Percentiles rank a stretch among this genome's conserved stretches.
Evolutionary conservation across 176 grass and related monocot species (phyloP).

Genomic region (Aegilops sharonensis): DNA sequence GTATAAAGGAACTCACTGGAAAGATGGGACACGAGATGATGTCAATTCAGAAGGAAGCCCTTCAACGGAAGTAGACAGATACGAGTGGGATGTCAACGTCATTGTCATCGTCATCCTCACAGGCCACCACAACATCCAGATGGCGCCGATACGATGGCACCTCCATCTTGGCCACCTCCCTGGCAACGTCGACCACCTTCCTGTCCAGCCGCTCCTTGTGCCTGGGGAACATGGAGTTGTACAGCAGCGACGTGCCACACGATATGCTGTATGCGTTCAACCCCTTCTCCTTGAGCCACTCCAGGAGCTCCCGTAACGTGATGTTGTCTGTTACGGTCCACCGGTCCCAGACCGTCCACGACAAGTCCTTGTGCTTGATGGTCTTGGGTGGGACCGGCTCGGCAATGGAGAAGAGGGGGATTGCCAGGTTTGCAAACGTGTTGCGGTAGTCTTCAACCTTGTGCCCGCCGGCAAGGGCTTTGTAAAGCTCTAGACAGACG

Average conservation of each 20-base stretch:
- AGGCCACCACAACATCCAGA: slow-evolving; percentile 72
- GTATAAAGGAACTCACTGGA: not conserved
- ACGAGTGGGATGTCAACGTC: slow-evolving; percentile 85
- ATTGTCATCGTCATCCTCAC: slow-evolving; percentile 85
- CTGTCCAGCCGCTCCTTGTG: slow-evolving; percentile 73
- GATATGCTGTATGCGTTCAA: slow-evolving; percentile 84
- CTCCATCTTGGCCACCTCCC: slow-evolving; percentile 77
- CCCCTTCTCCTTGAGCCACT: slow-evolving; percentile 73
- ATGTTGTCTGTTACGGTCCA: slow-evolving; percentile 73
- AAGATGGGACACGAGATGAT: not conserved
- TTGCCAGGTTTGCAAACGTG: slow-evolving; percentile 81
- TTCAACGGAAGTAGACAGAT: slow-evolving; percentile 73
- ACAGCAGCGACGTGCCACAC: slow-evolving; percentile 68
- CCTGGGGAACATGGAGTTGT: slow-evolving; percentile 89
- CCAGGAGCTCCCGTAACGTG: slow-evolving; percentile 73
- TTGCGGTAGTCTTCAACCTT: slow-evolving; percentile 80
- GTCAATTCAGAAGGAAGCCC: not conserved
- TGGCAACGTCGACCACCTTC: slow-evolving; percentile 66
- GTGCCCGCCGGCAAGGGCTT: slow-evolving; percentile 59
- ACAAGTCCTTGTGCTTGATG: slow-evolving; percentile 57
- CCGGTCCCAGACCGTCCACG: slow-evolving; percentile 90
- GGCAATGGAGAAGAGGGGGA: slow-evolving; percentile 84
- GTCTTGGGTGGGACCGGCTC: slow-evolving; percentile 81
- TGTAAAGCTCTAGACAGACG: slow-evolving; percentile 87
- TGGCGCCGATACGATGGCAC: slow-evolving; percentile 66